A percentile compares a stretch with the other conserved stretches of the same genome.
Evolutionary conservation across 2,329 filamentous ascomycete species (phyloP).

Genomic region (Metarhizium anisopliae): DNA sequence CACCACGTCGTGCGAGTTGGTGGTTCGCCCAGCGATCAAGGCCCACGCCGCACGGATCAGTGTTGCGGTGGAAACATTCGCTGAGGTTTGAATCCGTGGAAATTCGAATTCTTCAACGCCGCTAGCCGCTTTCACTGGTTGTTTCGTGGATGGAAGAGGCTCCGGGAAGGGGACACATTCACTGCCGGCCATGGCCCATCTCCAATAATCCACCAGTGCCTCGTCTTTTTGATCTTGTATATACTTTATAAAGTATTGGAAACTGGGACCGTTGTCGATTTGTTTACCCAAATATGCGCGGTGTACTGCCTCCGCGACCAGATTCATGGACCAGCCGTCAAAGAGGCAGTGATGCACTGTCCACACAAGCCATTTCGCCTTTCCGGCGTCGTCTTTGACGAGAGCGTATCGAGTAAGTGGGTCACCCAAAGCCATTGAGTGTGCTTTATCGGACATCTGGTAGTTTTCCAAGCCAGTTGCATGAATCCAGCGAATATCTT

Average conservation of each 20-base stretch:
- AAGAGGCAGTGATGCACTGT: slow-evolving; percentile 41
- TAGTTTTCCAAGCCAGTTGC: slow-evolving; percentile 22
- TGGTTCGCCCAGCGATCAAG: slow-evolving; percentile 39
- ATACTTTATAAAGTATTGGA: too few species aligned
- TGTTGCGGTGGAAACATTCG: slow-evolving; percentile 4
- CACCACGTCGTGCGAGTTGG: slow-evolving; percentile 27
- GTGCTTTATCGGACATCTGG: slow-evolving; percentile 24
- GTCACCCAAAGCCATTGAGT: slow-evolving; percentile 28
- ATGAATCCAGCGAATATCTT: slow-evolving; percentile 19
- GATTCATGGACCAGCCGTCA: slow-evolving; percentile 33
- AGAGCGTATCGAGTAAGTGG: slow-evolving; percentile 32
- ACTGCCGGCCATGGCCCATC: slow-evolving; percentile 25
- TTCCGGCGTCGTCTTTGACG: slow-evolving; percentile 17
- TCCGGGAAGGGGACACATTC: slow-evolving; percentile 29
- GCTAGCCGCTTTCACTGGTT: slow-evolving; percentile 21
- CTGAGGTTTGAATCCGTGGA: slow-evolving; percentile 34
- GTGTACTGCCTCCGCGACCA: slow-evolving; percentile 18
- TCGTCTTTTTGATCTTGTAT: too few species aligned
- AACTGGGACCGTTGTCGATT: neutral
- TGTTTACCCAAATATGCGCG: too few species aligned
- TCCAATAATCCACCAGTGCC: slow-evolving; percentile 33
- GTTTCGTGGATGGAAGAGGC: slow-evolving; percentile 31
- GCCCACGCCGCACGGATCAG: slow-evolving; percentile 34
- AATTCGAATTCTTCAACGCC: too few species aligned
- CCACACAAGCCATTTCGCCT: slow-evolving; percentile 29